Evolutionary conservation across 176 grass and related monocot genomes (phyloP), one percentile per base, ranked within the genome.

Genomic region (Oryza australiensis): DNA sequence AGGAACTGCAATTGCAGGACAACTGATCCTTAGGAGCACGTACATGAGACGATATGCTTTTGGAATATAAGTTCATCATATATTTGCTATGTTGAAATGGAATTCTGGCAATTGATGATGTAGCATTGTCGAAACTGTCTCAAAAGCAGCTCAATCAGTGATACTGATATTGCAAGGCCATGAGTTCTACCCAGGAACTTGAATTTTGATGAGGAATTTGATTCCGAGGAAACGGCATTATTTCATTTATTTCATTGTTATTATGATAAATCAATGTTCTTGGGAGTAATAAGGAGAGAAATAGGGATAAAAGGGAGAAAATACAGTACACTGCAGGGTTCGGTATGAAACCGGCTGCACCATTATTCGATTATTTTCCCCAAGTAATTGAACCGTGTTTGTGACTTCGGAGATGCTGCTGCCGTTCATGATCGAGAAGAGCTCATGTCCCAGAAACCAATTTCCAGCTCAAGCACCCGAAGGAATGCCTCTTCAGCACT

Each of bases 401-500:
- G 51, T n/a, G 51, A 69, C 7, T 51, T 16, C 1, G n/a, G 22
- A 49, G 40, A 73, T 32, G 2, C 6, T 1, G 42, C 12, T 32
- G 37, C 12, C 2, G 1, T 4, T 82, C 43, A 86, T 16, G 59
- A 82, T 37, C 20, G 67, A 73, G 60, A 73, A 68, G 76, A 83
- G 84, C 88, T 98, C 92, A 93, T 94, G 79, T 93, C 90, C 95
- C 95, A 98, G 87, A 94, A 98, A 46, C 88, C 80, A 68, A 91
- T 55, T 79, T 98, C 95, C 82, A 93, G 88, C 46, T 93, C 75
- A 26, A 93, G 92, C 38, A 98, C 92, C 64, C 43, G 45, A 64
- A 88, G 37, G 73, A 93, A 94, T 33, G 87, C 90, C 41, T 93
- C 88, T 89, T 94, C 90, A 41, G 92, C 92, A 26, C 77, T 84